Evolutionary conservation across 257 asterid genomes (phyloP), one percentile per base, ranked within the genome.

Genomic region (Apocynum venetum): DNA sequence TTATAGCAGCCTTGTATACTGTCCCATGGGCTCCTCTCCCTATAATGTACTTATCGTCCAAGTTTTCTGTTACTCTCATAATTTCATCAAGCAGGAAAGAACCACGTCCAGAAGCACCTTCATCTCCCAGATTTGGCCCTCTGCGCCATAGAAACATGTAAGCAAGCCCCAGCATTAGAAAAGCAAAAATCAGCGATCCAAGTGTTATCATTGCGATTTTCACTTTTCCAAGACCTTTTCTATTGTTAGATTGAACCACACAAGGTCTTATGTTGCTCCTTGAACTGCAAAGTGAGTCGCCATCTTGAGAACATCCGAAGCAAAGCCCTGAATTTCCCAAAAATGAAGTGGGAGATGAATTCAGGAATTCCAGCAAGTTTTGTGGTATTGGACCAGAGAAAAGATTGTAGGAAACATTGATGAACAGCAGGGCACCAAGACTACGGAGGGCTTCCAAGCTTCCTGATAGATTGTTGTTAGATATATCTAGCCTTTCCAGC

Each of bases 11-110:
- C 88, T 86, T 91, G 83, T 89, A 93, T 10, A 93, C 97, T 3
- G 80, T 83, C 74, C 97, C 97, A 55, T 93, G 96, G 0, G 97
- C 97, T 86, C 97, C 97, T 67, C 84, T 89, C 63, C 97, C 97
- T 11, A 93, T 85, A 61, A 86, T 52, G 74, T 88, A 87, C 83
- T 73, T 84, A 72, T 89, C 91, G 52, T 86, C 82, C 8, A 93
- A 86, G 80, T 91, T 86, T 76, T 89, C 93, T 7, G 97, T 93
- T 61, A 91, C 97, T 80, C 72, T 85, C 71, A 89, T 74, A 20
- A 93, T 88, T 87, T 86, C 89, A 78, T 78, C 87, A 76, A 93
- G 94, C 83, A 91, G 83, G 38, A 97, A 87, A 4, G 92, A 79
- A 46, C 88, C 83, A 11, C 89, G 91, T 83, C 85, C 94, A 82